Evolutionary conservation across 106 monocot genomes (phyloP).

Genomic region (Dendrobium huoshanense): DNA sequence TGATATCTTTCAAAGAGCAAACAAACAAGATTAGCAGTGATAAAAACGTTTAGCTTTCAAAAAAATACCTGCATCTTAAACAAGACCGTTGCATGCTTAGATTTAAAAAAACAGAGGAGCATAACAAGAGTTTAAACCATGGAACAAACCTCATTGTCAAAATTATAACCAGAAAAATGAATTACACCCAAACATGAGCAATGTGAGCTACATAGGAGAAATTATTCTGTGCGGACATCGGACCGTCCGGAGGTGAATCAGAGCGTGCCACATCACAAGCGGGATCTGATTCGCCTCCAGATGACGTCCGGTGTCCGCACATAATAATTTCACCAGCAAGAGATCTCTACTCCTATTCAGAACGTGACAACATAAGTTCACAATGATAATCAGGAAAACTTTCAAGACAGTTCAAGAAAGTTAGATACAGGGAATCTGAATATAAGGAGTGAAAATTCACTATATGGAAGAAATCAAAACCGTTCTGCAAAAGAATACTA

Average conservation of each 20-base stretch:
- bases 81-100: not conserved
- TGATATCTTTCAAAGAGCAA: conserved; percentile 51
- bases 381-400: not conserved
- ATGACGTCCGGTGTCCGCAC: too few species aligned
- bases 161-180: not conserved
- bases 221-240: too few species aligned
- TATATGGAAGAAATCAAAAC: not conserved
- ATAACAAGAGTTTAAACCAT: not conserved
- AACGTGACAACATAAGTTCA: not conserved
- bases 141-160: not conserved
- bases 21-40: not conserved
- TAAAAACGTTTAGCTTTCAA: not conserved
- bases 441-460: not conserved
- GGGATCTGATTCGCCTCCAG: too few species aligned
- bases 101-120: not conserved
- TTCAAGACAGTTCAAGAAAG: not conserved
- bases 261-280: too few species aligned
- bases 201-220: not conserved
- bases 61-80: not conserved
- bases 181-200: not conserved
- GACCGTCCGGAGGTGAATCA: too few species aligned
- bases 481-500: not conserved
- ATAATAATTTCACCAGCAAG: not conserved
- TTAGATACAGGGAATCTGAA: not conserved
- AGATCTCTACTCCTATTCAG: not conserved